phyloP scores from a whole-genome alignment of 371 early-diverging fungal genomes.

The Mucor lusitanicus region DNA sequence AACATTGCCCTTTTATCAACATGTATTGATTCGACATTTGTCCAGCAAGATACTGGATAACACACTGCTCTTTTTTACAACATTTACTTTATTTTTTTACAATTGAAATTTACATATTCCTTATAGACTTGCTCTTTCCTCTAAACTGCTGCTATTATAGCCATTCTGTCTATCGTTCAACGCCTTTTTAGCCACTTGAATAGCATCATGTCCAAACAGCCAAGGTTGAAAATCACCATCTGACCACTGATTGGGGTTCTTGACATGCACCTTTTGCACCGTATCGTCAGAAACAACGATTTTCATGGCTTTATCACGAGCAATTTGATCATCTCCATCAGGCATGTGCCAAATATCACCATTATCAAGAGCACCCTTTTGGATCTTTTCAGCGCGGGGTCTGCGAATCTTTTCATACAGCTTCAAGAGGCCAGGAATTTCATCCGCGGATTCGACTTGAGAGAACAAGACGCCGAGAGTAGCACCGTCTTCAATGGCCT shows the following conservation, averaged over 20 bases:
- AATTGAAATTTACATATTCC: too few species aligned
- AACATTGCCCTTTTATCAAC: too few species aligned
- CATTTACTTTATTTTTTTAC: too few species aligned
- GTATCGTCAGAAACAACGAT: background rate
- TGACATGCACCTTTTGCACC: background rate
- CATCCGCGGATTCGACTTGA: conserved; percentile 19
- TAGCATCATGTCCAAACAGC: conserved; percentile 34
- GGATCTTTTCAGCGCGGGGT: conserved; percentile 28
- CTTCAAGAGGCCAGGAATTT: conserved; percentile 17
- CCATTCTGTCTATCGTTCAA: conserved; percentile 6
- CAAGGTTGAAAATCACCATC: conserved; percentile 33
- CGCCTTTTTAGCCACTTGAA: conserved; percentile 18
- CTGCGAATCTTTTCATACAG: conserved; percentile 30
- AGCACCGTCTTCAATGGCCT: conserved; percentile 33
- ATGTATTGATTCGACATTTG: too few species aligned
- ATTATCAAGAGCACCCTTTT: conserved; percentile 30
- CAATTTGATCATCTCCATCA: conserved; percentile 26
- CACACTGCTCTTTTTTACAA: too few species aligned
- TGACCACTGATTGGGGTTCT: conserved; percentile 33
- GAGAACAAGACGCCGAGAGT: conserved; percentile 29
- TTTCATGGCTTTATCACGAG: conserved; percentile 30
- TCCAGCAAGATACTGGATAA: too few species aligned
- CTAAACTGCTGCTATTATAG: background rate
- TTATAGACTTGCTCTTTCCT: background rate
- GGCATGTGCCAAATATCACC: conserved; percentile 36